Conservation (phyloP, 176 grass and related monocot species). For the Secale cereale region DNA sequence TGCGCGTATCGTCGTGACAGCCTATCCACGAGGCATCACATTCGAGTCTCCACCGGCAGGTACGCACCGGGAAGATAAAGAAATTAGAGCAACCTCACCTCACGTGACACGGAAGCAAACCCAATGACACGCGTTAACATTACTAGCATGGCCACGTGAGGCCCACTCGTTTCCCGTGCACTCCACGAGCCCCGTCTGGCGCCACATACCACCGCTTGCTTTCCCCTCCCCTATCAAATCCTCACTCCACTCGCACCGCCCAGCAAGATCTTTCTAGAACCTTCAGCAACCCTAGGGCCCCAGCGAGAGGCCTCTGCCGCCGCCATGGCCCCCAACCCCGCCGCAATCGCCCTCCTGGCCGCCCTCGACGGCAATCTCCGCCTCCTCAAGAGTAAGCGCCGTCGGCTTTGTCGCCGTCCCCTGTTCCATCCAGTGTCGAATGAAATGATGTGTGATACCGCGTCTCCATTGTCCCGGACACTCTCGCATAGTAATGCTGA, state of each 20-base stretch:
- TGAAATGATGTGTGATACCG: not conserved
- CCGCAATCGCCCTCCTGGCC: slow-evolving; percentile 19
- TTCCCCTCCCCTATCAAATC: not conserved
- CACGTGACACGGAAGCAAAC: not conserved
- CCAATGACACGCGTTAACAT: not conserved
- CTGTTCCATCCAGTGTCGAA: not conserved
- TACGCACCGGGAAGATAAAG: not conserved
- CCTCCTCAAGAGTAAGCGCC: slow-evolving; percentile 15
- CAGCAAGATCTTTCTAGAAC: slow-evolving; percentile 6
- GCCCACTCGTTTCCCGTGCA: not conserved
- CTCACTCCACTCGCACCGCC: not conserved
- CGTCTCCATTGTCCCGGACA: not conserved
- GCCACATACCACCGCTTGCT: not conserved
- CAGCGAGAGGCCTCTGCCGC: not conserved
- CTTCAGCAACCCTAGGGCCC: not conserved
- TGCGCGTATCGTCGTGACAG: no score
- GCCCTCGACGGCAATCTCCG: slow-evolving; percentile 14
- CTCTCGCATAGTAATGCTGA: not conserved
- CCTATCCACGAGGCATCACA: no score
- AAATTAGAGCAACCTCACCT: not conserved
- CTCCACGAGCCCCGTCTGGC: not conserved
- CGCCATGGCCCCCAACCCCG: not conserved
- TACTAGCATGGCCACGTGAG: not conserved
- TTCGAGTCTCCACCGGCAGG: not conserved
- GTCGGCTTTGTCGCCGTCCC: not conserved